phyloP scores from a whole-genome alignment of 2,329 filamentous ascomycete genomes.

The Colletotrichum sp. region DNA sequence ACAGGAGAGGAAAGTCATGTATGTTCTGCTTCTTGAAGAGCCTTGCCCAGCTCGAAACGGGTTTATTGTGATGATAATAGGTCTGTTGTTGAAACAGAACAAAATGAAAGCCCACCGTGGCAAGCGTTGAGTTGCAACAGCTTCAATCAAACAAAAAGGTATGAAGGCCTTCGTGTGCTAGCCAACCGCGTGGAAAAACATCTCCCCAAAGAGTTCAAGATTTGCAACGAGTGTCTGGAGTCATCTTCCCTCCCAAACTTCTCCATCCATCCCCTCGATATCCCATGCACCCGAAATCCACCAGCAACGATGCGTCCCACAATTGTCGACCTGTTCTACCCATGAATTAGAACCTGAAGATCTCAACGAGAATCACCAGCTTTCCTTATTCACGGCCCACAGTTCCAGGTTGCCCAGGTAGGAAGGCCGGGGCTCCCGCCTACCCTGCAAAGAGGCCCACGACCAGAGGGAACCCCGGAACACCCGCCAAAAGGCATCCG shows the following conservation, averaged over 20 bases:
- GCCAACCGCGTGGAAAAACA: neutral
- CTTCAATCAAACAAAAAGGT: neutral
- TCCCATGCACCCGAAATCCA: neutral
- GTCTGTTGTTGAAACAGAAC: neutral
- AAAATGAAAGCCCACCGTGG: neutral
- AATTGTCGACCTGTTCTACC: neutral
- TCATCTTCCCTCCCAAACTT: neutral
- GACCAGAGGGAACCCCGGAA: neutral
- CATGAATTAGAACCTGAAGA: neutral
- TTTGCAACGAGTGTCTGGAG: neutral
- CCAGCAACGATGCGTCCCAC: neutral
- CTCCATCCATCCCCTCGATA: neutral
- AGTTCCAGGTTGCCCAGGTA: neutral
- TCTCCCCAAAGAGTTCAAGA: neutral
- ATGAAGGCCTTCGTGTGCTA: neutral
- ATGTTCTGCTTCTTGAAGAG: neutral
- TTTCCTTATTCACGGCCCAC: neutral
- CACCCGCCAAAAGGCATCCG: neutral
- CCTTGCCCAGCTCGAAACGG: neutral
- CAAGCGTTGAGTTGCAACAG: neutral
- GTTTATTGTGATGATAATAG: neutral
- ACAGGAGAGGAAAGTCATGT: neutral
- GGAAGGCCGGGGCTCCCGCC: neutral
- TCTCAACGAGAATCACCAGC: neutral
- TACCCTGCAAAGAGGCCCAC: neutral